Conservation (phyloP, 768 basidiomycete species). For the Auriscalpium orientale region DNA sequence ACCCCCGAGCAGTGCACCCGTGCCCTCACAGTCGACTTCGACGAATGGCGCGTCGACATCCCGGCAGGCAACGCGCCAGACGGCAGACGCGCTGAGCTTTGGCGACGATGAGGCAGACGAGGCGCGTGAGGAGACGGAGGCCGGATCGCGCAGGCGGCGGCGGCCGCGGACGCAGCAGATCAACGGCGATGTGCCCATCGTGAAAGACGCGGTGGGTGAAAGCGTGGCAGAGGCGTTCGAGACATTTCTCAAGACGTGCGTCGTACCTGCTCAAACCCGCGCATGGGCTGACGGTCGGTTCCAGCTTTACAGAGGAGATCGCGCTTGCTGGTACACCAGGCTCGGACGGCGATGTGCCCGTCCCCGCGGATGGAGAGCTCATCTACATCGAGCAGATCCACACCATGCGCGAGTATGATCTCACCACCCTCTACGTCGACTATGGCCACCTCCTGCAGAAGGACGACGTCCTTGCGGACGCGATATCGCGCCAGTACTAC, state of each 20-base stretch:
- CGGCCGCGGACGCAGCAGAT: constrained; percentile 32
- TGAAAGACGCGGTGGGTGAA: constrained; percentile 93
- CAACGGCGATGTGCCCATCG: constrained; percentile 71
- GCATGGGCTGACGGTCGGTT: constrained; percentile 6
- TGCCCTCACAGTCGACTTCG: constrained; percentile 30
- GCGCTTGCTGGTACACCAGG: constrained; percentile 74
- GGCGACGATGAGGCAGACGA: constrained; percentile 39
- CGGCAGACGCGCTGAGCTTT: constrained; percentile 27
- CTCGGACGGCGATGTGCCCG: constrained; percentile 57
- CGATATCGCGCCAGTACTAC: constrained; percentile 93
- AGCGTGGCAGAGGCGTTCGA: constrained; percentile 90
- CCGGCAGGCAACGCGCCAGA: constrained; percentile 18
- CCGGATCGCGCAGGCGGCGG: constrained; percentile 35
- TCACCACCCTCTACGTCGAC: constrained; percentile 96
- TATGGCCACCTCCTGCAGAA: constrained; percentile 83
- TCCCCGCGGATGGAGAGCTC: constrained; percentile 51
- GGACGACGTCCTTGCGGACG: constrained; percentile 90
- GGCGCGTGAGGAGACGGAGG: constrained; percentile 26
- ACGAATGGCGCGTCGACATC: constrained; percentile 25
- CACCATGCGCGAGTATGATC: constrained; percentile 89
- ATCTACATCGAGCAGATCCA: constrained; percentile 91
- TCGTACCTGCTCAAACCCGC: background rate
- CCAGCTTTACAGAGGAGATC: constrained; percentile 79
- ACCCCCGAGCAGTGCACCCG: constrained; percentile 43
- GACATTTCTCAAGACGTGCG: constrained; percentile 81